phyloP scores from a whole-genome alignment of 192 early-diverging fungal genomes.

The Backusella australiensis region DNA sequence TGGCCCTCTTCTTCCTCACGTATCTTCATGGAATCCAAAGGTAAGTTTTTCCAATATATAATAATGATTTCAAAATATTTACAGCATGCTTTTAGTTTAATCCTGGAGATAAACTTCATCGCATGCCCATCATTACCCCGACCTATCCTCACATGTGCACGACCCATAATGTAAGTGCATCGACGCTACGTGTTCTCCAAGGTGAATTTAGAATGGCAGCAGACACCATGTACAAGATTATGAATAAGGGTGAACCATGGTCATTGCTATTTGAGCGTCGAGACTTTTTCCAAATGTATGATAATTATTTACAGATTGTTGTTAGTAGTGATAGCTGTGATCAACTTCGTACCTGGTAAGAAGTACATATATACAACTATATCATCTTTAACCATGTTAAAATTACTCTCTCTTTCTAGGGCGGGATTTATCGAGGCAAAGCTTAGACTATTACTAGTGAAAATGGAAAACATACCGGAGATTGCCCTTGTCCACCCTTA shows the following conservation, averaged over 20 bases:
- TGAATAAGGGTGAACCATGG: constrained; percentile 27
- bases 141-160: constrained; percentile 71
- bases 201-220: constrained; percentile 31
- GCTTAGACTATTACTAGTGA: constrained; percentile 63
- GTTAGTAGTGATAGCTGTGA: constrained; percentile 10
- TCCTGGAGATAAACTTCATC: constrained; percentile 44
- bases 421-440: constrained; percentile 77
- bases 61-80: too few species aligned
- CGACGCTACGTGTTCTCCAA: constrained; percentile 49
- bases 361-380: background rate
- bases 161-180: constrained; percentile 66
- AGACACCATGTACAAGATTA: constrained; percentile 23
- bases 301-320: constrained; percentile 27
- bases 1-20: constrained; percentile 32
- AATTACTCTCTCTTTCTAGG: constrained; percentile 29
- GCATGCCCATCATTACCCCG: constrained; percentile 74
- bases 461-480: constrained; percentile 57
- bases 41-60: background rate
- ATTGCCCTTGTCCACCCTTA: constrained; percentile 72
- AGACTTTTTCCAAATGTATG: constrained; percentile 26
- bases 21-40: constrained; percentile 60
- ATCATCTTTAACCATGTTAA: background rate
- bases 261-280: constrained; percentile 18
- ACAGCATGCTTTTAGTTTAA: background rate
- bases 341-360: constrained; percentile 15